Base-by-base conservation (phyloP, 306 rosid genomes). In the Casuarina cunninghamiana region DNA sequence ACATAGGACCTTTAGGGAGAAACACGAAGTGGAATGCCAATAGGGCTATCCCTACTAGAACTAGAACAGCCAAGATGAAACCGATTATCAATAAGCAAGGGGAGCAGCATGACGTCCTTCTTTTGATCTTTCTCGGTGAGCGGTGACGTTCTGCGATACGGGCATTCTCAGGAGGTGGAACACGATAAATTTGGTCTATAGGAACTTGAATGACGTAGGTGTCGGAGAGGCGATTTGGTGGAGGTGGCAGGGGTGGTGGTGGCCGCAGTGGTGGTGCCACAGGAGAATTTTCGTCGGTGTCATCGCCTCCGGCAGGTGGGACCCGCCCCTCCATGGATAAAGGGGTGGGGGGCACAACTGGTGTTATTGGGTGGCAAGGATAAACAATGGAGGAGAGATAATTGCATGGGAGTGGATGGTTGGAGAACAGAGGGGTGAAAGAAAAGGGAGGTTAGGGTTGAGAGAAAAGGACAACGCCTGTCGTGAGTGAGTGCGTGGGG, bases 181-280 rank as follows among this genome's bases (percentile, higher is more conserved):
- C 80, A 0, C 88, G 83, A 72, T 88, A 89, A 41, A 91, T 82
- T 76, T 91, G 93, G 60, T 91, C 87, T 73, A 79, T 88, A 0
- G 94, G 97, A 79, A 89, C 69, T 44, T 88, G 94, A n/a, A 91
- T 85, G 6, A 91, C 85, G 83, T 89, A 89, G 46, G 85, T 86
- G 3, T 83, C 85, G 0, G 58, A 42, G 9, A 0, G 3, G 41
- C 0, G 72, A 1, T 10, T 3, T 41, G 44, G 71, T 16, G 35
- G 49, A 2, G 50, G 3, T 1, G 53, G 13, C 4, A 5, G 41
- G 10, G 13, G 13, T 43, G 79, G 5, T 0, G 80, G 79, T 0
- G 78, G 82, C 0, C 71, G 41, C 46, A 45, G 77, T 35, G 60
- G 38, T 16, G 37, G 44, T 32, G 4, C 16, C 17, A 45, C 0